Base-by-base conservation (phyloP, 441 rosid species). In the Jatropha multifida region DNA sequence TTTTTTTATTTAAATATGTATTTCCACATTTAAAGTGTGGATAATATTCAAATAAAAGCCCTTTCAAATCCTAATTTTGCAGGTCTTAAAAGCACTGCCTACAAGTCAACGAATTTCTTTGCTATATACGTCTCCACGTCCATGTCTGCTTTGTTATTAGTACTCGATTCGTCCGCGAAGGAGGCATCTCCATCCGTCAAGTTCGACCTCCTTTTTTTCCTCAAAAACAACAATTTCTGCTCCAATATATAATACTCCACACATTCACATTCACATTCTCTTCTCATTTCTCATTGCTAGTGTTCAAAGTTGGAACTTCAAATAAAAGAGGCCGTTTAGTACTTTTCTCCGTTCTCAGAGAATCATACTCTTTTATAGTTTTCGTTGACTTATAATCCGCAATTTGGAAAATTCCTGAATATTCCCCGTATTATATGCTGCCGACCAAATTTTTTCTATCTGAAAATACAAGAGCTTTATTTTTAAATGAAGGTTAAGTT, bases 351-450 rank as follows among this genome's bases (percentile, higher is more conserved):
- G 7, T 12, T 15, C 15, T 7, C 9, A 14, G 68, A 2, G 11
- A 48, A 32, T 32, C 7, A 44, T 5, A 38, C 18, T 38, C n/a
- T 63, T 17, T 17, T 2, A 1, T 63, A 1, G 12, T 14, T 20
- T 42, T 20, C 2, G 1, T 79, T 40, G 76, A 70, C 58, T 27
- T 59, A 32, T 26, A 37, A 61, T 26, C 17, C 48, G 54, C 20
- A 8, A 58, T 69, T 70, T 65, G 74, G 76, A 20, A 46, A 48
- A 23, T n/a, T 20, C n/a, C 42, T 61, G 83, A 76, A 83, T 80
- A 78, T 73, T 78, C 81, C 58, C 78, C 83, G 15, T 65, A 38
- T 73, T 72, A 38, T 4, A 27, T 48, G 71, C 40, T 63, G 7
- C 1, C 5, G 13, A 6, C 5, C 10, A 0, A 10, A 26, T 17